Conservation (phyloP, 2,329 filamentous ascomycete genomes). For the Sporothrix sp. region DNA sequence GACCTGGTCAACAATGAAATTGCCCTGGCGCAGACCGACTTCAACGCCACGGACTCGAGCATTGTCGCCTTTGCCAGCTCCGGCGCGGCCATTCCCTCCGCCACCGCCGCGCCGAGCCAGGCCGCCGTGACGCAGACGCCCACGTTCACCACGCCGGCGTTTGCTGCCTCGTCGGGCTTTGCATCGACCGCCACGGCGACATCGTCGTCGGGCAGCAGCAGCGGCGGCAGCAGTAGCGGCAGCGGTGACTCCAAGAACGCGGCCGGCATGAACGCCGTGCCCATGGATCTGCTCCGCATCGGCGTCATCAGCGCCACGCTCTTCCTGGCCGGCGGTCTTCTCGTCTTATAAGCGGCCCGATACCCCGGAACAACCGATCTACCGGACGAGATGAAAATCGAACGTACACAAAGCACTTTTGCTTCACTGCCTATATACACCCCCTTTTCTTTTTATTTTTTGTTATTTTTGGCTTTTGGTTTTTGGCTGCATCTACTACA, state of each 20-base stretch:
- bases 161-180: constrained; percentile 30
- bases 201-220: not conserved
- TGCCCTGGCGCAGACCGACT: constrained; percentile 44
- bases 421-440: no score
- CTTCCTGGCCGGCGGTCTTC: constrained; percentile 13
- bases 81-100: constrained; percentile 41
- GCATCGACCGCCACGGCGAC: not conserved
- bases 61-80: constrained; percentile 41
- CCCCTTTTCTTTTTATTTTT: no score
- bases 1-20: constrained; percentile 50
- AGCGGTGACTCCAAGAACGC: constrained; percentile 6
- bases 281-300: constrained; percentile 11
- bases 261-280: not conserved
- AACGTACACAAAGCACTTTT: no score
- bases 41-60: constrained; percentile 42
- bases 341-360: constrained; percentile 8
- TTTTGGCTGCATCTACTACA: no score
- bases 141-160: constrained; percentile 24
- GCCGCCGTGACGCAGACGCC: constrained; percentile 23
- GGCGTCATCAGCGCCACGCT: constrained; percentile 7
- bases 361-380: no score
- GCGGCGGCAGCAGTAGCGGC: not conserved
- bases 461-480: not conserved
- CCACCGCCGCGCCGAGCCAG: constrained; percentile 35
- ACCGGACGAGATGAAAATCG: no score